Conservation (phyloP, 768 basidiomycete species). For the Gelatoporia subvermispora region DNA sequence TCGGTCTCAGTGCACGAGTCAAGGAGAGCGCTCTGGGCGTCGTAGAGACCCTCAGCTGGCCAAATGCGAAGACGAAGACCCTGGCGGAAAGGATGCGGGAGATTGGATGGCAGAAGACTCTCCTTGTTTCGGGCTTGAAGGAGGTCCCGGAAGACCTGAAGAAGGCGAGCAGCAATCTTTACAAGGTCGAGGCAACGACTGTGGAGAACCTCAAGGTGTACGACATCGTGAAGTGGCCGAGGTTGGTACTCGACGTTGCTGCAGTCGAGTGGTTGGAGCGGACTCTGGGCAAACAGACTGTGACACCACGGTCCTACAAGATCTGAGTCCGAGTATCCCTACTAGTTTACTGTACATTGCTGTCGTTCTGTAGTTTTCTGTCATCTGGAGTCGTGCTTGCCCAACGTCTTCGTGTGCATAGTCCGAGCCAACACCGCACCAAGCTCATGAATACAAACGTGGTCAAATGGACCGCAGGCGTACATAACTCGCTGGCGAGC, state of each 20-base stretch:
- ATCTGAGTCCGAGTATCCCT: conserved; percentile 1
- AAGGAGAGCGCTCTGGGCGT: conserved; percentile 71
- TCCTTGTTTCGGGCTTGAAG: conserved; percentile 69
- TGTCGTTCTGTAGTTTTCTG: too few relatives aligned
- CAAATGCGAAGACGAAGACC: conserved; percentile 63
- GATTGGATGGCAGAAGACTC: conserved; percentile 65
- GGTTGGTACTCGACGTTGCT: conserved; percentile 73
- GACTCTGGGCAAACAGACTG: conserved; percentile 42
- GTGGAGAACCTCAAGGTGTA: conserved; percentile 72
- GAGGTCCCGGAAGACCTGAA: conserved; percentile 49
- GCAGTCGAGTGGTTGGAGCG: conserved; percentile 79
- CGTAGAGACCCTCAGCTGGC: conserved; percentile 70
- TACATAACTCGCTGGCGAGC: too few relatives aligned
- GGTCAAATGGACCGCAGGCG: too few relatives aligned
- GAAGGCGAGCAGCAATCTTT: conserved; percentile 66
- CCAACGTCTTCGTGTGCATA: not conserved
- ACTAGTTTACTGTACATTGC: too few relatives aligned
- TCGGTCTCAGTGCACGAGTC: conserved; percentile 82
- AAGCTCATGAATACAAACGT: too few relatives aligned
- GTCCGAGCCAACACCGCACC: too few relatives aligned
- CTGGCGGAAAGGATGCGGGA: conserved; percentile 57
- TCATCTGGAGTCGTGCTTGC: too few relatives aligned
- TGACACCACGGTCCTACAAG: conserved; percentile 5
- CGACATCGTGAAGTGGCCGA: conserved; percentile 79
- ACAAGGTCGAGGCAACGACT: conserved; percentile 57